A percentile compares a stretch with the other conserved stretches of the same genome.
These are phyloP conservation scores for Penstemon newberryi DNA, from an alignment of 257 asterid species.

Conservation along the genomic window DNA sequence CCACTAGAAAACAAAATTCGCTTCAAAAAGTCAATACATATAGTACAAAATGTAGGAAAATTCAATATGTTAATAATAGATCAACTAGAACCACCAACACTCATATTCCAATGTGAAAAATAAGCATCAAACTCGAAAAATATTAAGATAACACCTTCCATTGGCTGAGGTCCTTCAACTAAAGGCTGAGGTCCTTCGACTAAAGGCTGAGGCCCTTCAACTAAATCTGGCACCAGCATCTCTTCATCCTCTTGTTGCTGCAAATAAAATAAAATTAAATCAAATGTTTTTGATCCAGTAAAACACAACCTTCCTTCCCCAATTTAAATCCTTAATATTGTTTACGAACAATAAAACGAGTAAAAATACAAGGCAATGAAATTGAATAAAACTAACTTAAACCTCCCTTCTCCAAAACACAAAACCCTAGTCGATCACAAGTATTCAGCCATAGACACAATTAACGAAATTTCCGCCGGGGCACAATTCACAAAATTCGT, in stretches of 20 bases:
- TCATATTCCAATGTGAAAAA: not conserved
- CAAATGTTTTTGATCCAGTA: slow-evolving; percentile 31
- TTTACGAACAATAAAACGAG: not conserved
- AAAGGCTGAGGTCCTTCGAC: slow-evolving; percentile 65
- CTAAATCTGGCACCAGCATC: slow-evolving; percentile 66
- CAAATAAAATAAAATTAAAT: slow-evolving; percentile 1
- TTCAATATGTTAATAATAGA: slow-evolving; percentile 14
- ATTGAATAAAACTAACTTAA: not conserved
- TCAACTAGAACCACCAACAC: not conserved
- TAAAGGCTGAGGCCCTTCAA: slow-evolving; percentile 63
- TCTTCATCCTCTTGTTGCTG: slow-evolving; percentile 71
- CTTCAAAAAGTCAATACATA: slow-evolving; percentile 19
- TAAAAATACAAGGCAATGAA: not conserved
- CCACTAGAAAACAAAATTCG: slow-evolving; percentile 39
- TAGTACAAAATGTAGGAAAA: slow-evolving; percentile 23
- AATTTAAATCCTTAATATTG: slow-evolving; percentile 15
- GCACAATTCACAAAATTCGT: not conserved
- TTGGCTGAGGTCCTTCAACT: slow-evolving; percentile 80
- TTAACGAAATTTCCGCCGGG: slow-evolving; percentile 5
- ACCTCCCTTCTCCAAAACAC: not conserved
- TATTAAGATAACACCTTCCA: slow-evolving; percentile 70
- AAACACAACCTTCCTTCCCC: slow-evolving; percentile 26
- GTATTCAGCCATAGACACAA: not conserved
- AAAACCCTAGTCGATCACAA: slow-evolving; percentile 57
- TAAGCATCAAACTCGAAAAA: slow-evolving; percentile 4